Conservation (phyloP, 305 asterid species). For the Petunia hybrid region DNA sequence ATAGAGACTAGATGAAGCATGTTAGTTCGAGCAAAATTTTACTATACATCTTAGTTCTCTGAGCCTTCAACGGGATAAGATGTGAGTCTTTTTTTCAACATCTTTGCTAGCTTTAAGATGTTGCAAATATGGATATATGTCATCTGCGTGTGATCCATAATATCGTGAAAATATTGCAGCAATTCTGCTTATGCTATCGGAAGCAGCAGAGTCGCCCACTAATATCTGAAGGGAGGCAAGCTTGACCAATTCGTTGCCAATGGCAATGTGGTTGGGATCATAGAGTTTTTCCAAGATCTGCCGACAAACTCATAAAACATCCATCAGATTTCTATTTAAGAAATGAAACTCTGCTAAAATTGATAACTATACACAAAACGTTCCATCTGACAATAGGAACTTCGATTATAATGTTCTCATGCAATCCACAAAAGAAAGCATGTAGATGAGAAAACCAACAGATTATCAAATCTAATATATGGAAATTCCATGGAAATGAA, state of each 20-base stretch:
- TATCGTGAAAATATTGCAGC: conserved; percentile 59
- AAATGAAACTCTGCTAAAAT: neutral
- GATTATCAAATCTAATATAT: neutral
- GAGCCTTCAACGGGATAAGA: conserved; percentile 11
- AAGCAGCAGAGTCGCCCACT: conserved; percentile 44
- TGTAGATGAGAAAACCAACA: neutral
- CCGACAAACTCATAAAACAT: conserved; percentile 26
- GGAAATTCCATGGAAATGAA: neutral
- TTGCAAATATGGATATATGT: conserved; percentile 60
- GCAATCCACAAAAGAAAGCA: conserved; percentile 5
- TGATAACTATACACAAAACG: neutral
- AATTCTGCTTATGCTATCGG: conserved; percentile 44
- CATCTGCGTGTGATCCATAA: conserved; percentile 75
- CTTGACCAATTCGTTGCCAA: conserved; percentile 85
- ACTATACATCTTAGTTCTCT: neutral
- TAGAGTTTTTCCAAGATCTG: conserved; percentile 87
- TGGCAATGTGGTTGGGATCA: conserved; percentile 72
- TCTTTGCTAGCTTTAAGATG: conserved; percentile 39
- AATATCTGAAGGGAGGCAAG: conserved; percentile 68
- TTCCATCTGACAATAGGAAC: conserved; percentile 9
- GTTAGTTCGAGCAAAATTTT: neutral
- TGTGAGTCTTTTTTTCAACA: neutral
- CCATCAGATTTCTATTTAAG: neutral
- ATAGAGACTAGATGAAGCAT: neutral
- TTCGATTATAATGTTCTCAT: neutral